Evolutionary conservation across 192 early-diverging fungal species (phyloP), one percentile per base, ranked within the genome.

Genomic region (Linnemannia schmuckeri): DNA sequence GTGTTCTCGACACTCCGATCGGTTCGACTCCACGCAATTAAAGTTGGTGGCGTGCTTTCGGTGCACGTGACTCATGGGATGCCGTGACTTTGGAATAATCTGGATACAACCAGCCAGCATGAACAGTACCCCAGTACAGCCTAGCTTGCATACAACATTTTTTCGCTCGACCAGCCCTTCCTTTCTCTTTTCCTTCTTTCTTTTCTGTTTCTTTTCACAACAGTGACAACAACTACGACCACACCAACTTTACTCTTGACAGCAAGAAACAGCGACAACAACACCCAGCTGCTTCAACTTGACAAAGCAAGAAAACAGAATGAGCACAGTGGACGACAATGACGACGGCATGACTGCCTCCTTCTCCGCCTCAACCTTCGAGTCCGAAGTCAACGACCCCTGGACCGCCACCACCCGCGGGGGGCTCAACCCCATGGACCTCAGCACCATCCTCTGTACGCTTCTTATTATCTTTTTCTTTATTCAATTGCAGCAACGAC

Each of bases 281-380:
- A 9, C n/a, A 22, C 38, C 46, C 49, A 52, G 18, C 49, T 52
- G 49, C 20, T 52, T 76, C 24, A 7, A 35, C 49, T 15, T 2
- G 13, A 40, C 54, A 52, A 10, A 3, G 22, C 22, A 30, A 74
- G n/a, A 13, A 33, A 1, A 49, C 72, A 46, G 24, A 30, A 83
- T 83, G 82, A 83, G 61, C 76, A 38, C 57, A 35, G 2, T 44
- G 22, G 76, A 74, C 33, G 82, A 83, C 22, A 77, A 81, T 47
- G 70, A 80, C 37, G 78, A 86, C 52, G 78, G 69, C 78, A 77
- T 86, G 84, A 77, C 84, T 0, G 75, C 84, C 12, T 86, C 84
- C 35, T 86, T 86, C 70, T 74, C 84, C 0, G 84, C 84, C 12
- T 81, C 84, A 8, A 86, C 78, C 30, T 80, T 86, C 52, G 84